Evolutionary conservation across 1,284 basidiomycete genomes (phyloP).

Genomic region (Trametes pubescens): DNA sequence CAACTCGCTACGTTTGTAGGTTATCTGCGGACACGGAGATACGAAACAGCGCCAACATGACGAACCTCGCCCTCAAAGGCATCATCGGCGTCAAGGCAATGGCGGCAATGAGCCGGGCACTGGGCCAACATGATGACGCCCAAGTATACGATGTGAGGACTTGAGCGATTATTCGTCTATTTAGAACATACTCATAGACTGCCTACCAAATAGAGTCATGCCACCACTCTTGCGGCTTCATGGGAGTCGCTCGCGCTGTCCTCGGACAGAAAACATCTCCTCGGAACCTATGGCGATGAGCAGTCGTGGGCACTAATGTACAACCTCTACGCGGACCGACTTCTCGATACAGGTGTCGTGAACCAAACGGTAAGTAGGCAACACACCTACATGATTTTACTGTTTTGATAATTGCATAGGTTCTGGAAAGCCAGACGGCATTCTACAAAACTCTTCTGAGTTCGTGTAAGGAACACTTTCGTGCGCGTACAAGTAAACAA

Average conservation of each 20-base stretch:
- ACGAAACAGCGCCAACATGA: constrained; percentile 61
- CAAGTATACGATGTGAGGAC: constrained; percentile 57
- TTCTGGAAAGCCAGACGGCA: constrained; percentile 19
- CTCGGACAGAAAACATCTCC: constrained; percentile 43
- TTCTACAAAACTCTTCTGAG: constrained; percentile 20
- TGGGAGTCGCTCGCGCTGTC: constrained; percentile 48
- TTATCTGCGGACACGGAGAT: constrained; percentile 59
- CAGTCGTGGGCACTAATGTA: constrained; percentile 67
- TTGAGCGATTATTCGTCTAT: neutral
- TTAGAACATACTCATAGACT: too few relatives aligned
- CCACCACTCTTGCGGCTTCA: constrained; percentile 33
- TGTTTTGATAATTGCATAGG: neutral
- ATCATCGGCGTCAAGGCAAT: constrained; percentile 75
- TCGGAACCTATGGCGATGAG: constrained; percentile 52
- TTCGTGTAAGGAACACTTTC: constrained; percentile 2
- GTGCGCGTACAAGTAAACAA: neutral
- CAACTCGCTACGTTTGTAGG: constrained; percentile 40
- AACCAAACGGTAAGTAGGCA: constrained; percentile 30
- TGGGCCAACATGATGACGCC: constrained; percentile 55
- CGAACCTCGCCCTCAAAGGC: constrained; percentile 77
- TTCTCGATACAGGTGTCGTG: constrained; percentile 48
- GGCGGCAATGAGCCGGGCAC: constrained; percentile 60
- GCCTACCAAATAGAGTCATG: constrained; percentile 30
- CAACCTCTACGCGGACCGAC: constrained; percentile 70
- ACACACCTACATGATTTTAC: neutral